A percentile compares a stretch with the other conserved stretches of the same genome.
These are phyloP conservation scores for Eucalyptus caleyi DNA, from an alignment of 345 rosid genomes.

Conservation along the genomic window DNA sequence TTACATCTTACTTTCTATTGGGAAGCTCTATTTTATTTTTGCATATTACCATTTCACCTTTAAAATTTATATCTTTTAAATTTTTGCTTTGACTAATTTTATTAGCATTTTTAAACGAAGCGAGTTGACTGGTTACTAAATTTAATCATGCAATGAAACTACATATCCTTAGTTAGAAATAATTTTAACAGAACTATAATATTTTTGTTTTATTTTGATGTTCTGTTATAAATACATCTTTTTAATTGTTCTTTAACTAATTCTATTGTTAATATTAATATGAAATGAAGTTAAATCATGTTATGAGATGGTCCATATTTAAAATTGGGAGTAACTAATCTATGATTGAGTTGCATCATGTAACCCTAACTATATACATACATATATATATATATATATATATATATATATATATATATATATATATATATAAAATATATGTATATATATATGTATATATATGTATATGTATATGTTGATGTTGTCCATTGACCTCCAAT, in stretches of 20 bases:
- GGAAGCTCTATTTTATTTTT: neutral
- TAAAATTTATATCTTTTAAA: neutral
- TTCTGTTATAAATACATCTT: neutral
- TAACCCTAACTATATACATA: neutral
- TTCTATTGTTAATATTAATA: neutral
- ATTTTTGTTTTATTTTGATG: too few species aligned
- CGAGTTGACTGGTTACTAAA: neutral
- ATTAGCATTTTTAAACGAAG: neutral
- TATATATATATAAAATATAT: too few species aligned
- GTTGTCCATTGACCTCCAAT: neutral
- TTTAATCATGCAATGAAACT: neutral
- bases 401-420: too few species aligned
- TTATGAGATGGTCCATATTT: neutral
- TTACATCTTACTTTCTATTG: neutral
- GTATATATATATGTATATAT: rapidly evolving
- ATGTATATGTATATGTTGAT: neutral
- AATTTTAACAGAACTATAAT: too few species aligned
- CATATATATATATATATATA: too few species aligned
- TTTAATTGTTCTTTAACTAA: neutral
- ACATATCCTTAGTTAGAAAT: neutral
- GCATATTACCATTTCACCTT: neutral
- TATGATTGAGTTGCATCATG: neutral
- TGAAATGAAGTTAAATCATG: neutral
- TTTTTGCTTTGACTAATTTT: neutral
- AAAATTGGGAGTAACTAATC: neutral